Percentiles rank a stretch among this genome's conserved stretches.
phyloP scores from a whole-genome alignment of 352 stramenopile genomes.

The Pythium scleroteichum region DNA sequence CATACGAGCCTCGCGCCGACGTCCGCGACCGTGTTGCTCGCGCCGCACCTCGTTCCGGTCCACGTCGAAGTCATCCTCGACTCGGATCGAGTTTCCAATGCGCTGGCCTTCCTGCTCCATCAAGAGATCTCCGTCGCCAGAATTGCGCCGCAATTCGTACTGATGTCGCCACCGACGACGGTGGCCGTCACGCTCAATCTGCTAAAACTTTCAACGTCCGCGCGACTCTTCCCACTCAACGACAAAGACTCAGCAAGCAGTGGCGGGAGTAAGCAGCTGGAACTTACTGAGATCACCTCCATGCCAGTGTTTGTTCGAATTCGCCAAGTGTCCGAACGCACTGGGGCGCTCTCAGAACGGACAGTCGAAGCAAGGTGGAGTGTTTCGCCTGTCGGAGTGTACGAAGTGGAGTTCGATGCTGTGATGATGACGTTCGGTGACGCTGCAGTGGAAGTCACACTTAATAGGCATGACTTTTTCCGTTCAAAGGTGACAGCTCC shows the following conservation, averaged over 20 bases:
- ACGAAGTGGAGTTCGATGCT: slow-evolving; percentile 65
- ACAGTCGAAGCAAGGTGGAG: slow-evolving; percentile 53
- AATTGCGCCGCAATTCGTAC: slow-evolving; percentile 56
- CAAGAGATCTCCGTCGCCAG: slow-evolving; percentile 49
- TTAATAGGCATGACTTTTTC: slow-evolving; percentile 59
- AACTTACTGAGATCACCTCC: slow-evolving; percentile 41
- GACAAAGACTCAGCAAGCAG: neutral
- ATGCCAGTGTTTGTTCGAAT: slow-evolving; percentile 62
- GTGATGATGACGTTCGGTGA: slow-evolving; percentile 54
- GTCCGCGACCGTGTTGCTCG: slow-evolving; percentile 41
- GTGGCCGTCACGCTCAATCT: slow-evolving; percentile 57
- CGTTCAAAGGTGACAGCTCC: slow-evolving; percentile 38
- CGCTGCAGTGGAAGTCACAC: slow-evolving; percentile 47
- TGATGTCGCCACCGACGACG: slow-evolving; percentile 47
- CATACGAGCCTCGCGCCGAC: slow-evolving; percentile 44
- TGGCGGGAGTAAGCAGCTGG: neutral
- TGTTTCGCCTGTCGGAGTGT: slow-evolving; percentile 50
- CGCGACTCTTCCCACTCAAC: slow-evolving; percentile 13
- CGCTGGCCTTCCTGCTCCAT: slow-evolving; percentile 47
- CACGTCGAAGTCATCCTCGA: slow-evolving; percentile 65
- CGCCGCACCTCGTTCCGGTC: slow-evolving; percentile 48
- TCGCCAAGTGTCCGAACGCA: slow-evolving; percentile 52
- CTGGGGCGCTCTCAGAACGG: slow-evolving; percentile 49
- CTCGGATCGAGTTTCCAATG: slow-evolving; percentile 55
- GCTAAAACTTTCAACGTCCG: slow-evolving; percentile 41